Evolutionary conservation across 2,329 filamentous ascomycete species (phyloP), one percentile per base, ranked within the genome.

Genomic region (Penicillium capsulatum): DNA sequence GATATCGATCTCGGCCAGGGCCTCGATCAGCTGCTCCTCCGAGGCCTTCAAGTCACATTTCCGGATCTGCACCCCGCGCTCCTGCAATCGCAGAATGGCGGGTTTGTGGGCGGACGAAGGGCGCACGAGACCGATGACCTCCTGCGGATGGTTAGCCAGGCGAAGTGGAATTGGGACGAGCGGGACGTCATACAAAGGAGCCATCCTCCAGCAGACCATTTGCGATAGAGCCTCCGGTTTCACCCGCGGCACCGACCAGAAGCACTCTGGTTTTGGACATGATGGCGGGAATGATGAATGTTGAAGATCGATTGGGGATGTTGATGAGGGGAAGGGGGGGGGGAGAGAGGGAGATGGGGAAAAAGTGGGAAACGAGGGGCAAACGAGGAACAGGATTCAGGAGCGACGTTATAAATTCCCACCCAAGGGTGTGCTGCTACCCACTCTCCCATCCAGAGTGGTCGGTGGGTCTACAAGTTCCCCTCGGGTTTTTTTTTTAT

Each of bases 41-140:
- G 66, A 50, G 3, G 61, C 67, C 28, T 54, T 58, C 11, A 76
- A 55, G 45, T 78, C 72, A 14, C 59, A 60, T 10, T 64, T 47
- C 14, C 68, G 63, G 36, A 76, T 57, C 13, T 66, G 57, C 14
- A 77, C 57, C 2, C 74, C 72, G 6, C 59, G 63, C 3, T 64
- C 55, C 45, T 61, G 49, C 14, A 79, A 59, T 0, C 54, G 55
- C 2, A 58, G 37, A 26, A 70, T 65, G 11, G 65, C 64, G 2
- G 70, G 67, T 37, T 75, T 79, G 15, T 67, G 48, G n/a, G 69
- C 48, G 1, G 74, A 77, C 3, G 62, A 50, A 7, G 68, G 65
- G 13, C 75, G 69, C 6, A 69, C 61, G 9, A 79, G 60, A 14
- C 67, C 68, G n/a, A 64, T 65, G 4, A 78, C 63, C 10, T 75